phyloP scores from a whole-genome alignment of 306 rosid genomes.

The Trifolium fragiferum region DNA sequence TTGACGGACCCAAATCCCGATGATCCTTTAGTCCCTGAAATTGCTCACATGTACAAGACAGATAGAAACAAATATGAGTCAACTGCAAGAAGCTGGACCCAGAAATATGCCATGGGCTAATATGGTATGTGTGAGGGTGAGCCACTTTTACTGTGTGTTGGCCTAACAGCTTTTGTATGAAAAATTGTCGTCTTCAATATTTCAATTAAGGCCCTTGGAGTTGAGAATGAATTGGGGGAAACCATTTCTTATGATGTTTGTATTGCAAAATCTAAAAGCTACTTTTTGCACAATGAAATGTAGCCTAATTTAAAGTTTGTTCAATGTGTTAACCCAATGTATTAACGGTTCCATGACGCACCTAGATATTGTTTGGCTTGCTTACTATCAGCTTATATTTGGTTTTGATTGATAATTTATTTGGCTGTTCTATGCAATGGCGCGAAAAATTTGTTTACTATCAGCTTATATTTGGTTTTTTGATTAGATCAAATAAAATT shows the following conservation, averaged over 20 bases:
- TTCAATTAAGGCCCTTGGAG: no score
- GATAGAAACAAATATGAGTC: slow-evolving; percentile 76
- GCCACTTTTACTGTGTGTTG: slow-evolving; percentile 36
- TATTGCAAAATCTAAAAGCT: no score
- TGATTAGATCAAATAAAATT: no score
- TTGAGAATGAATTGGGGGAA: no score
- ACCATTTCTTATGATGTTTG: no score
- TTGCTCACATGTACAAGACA: slow-evolving; percentile 89
- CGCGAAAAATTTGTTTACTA: no score
- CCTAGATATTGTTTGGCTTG: slow-evolving; percentile 4
- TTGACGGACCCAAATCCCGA: slow-evolving; percentile 79
- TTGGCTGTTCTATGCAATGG: no score
- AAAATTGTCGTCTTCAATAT: slow-evolving; percentile 31
- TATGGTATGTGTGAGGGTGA: slow-evolving; percentile 39
- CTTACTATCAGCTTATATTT: neutral
- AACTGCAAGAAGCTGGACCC: slow-evolving; percentile 88
- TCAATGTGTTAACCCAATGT: slow-evolving; percentile 7
- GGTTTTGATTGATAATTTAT: neutral
- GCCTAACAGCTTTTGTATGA: slow-evolving; percentile 49
- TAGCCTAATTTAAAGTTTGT: slow-evolving; percentile 22
- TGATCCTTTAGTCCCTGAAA: slow-evolving; percentile 80
- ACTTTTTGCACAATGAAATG: slow-evolving; percentile 45
- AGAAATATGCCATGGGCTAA: slow-evolving; percentile 84
- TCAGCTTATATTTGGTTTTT: no score
- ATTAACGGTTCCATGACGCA: neutral